Evolutionary conservation across 2,329 filamentous ascomycete genomes (phyloP).

Genomic region (Pestalotiopsis sp.): DNA sequence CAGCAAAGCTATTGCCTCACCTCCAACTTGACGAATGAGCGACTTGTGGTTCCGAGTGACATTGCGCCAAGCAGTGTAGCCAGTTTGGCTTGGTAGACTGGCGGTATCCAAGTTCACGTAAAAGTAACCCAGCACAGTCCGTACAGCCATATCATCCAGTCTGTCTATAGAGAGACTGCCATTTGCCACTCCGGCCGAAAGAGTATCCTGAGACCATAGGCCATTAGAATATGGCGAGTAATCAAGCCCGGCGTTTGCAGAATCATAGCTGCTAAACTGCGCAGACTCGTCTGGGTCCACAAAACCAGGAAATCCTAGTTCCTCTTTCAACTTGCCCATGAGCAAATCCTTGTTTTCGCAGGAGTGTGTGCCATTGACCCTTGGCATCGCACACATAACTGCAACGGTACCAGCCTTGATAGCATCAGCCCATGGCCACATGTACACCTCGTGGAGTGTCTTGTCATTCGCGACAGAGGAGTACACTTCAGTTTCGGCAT

Average conservation of each 20-base stretch:
- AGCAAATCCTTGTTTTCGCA: not conserved
- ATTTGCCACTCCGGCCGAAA: slow-evolving; percentile 13
- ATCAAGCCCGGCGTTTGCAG: slow-evolving; percentile 6
- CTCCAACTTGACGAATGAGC: slow-evolving; percentile 15
- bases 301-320: not conserved
- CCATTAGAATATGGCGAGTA: not conserved
- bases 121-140: slow-evolving; percentile 17
- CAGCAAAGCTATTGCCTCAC: slow-evolving; percentile 61
- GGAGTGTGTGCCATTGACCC: not conserved
- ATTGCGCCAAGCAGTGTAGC: slow-evolving; percentile 9
- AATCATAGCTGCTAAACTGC: not conserved
- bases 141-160: slow-evolving; percentile 19
- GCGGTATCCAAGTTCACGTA: slow-evolving; percentile 14
- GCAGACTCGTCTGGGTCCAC: not conserved
- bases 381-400: not conserved
- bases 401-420: not conserved
- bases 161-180: slow-evolving; percentile 15
- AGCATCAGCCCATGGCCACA: slow-evolving; percentile 2
- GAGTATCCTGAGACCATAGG: slow-evolving; percentile 2
- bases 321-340: not conserved
- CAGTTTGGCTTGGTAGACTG: slow-evolving; percentile 1
- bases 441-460: not conserved
- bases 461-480: not conserved
- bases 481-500: not conserved
- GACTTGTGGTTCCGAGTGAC: slow-evolving; percentile 15